Base-by-base conservation (phyloP, 192 early-diverging fungal species). In the Linnemannia hyalina region DNA sequence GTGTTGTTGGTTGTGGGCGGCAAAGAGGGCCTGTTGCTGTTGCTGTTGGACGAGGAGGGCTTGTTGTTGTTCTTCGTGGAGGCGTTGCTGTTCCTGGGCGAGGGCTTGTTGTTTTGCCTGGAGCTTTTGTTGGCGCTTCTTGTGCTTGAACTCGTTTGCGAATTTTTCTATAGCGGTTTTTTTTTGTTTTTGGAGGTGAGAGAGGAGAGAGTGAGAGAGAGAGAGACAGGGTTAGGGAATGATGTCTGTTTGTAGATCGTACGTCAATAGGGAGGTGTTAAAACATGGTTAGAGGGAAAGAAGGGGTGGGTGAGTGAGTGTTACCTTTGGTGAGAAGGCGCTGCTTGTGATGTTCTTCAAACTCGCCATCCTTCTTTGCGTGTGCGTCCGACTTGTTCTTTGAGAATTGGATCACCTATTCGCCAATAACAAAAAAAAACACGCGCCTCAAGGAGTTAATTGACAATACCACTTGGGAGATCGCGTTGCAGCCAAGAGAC, bases 291-390 rank as follows among this genome's bases (percentile, higher is more conserved):
- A 73, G 6, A 74, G 11, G 35, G 23, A 16, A 73, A 22, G 9
- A n/a, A 5, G 54, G 6, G 54, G 26, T 29, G 38, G 38, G 57
- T 46, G 29, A 11, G 4, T 40, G 11, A 0, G 38, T 26, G 35
- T 60, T 82, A 95, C 94, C 92, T 92, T 96, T 95, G 63, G 90
- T 92, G 65, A 89, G 90, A 47, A 90, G 74, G 22, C 96, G 88
- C 74, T 82, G 69, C 72, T 87, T 77, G 73, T 96, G 90, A 74
- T 96, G 93, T 46, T 93, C 89, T 32, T 95, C 93, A 80, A 91
- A 89, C 23, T 91, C 91, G 11, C 95, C 95, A 81, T 95, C 92
- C 41, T 90, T 77, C 52, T 91, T 93, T 68, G 96, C 94, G 73
- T 93, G 91, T 8, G 94, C 89, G 78, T 93, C 90, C 13, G 89